Evolutionary conservation across 2,329 filamentous ascomycete species (phyloP), one percentile per base, ranked within the genome.

Genomic region (Fusarium domesticum): DNA sequence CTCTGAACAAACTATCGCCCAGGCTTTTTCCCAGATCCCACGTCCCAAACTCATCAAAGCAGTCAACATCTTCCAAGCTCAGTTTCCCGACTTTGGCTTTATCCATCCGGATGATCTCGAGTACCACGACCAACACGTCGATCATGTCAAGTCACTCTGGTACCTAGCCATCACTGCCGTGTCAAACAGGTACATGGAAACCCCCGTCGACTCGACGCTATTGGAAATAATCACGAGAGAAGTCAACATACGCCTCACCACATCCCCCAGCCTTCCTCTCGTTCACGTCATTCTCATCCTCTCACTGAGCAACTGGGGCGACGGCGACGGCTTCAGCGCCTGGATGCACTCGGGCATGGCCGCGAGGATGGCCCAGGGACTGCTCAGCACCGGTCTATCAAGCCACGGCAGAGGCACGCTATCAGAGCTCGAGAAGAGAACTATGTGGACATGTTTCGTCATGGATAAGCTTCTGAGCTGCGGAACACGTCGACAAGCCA

Each of bases 271-370:
- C 2, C 17, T 59, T 4, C 43, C 34, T 2, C 48, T 60, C 0
- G 53, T 59, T 2, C 55, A 60, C 6, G 49, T 55, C 0, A 57
- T 56, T 3, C 40, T 60, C 6, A 51, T 60, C 5, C 15, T 60
- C 0, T 54, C 57, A 0, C 35, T 60, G 0, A 59, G 56, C 18
- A 54, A 57, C 18, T 60, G 57, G 57, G 57, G 57, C 0, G 53
- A 60, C 2, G 55, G 57, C 0, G 55, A 60, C n/a, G 57, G 57
- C 0, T 60, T 60, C 20, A 59, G 46, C 15, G 57, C 57, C 1
- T 60, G 57, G 57, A 60, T 60, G 57, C 57, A 60, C 2, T 54
- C 49, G 0, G 57, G 57, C 0, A 56, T 60, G 16, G 57, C 57
- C 1, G 51, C 53, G 0, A 35, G 57, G 14, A 60, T 60, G 57